These are phyloP conservation scores for Aureobasidium sp. DNA, from an alignment of 2,329 filamentous ascomycete genomes.

Conservation along the genomic window DNA sequence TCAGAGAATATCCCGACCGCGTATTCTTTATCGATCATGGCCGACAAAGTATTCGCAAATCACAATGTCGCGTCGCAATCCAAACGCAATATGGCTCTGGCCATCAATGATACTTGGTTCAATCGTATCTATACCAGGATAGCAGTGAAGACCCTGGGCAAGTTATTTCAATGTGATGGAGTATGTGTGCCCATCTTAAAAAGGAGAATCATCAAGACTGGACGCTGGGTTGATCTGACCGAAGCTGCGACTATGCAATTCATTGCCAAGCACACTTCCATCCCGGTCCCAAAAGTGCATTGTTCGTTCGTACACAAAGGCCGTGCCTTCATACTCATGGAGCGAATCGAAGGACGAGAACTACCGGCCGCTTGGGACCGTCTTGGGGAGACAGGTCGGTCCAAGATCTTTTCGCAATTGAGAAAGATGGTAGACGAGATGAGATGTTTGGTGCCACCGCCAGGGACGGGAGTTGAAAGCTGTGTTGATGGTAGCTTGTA, in stretches of 20 bases:
- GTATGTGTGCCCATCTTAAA: background rate
- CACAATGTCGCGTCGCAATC: background rate
- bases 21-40: too few species aligned
- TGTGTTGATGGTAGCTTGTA: background rate
- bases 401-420: background rate
- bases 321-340: slow-evolving; percentile 43
- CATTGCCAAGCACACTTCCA: slow-evolving; percentile 35
- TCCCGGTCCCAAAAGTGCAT: slow-evolving; percentile 42
- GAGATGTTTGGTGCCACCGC: background rate
- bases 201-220: background rate
- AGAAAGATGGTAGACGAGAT: background rate
- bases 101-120: background rate
- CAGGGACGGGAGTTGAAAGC: background rate
- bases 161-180: background rate
- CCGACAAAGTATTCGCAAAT: background rate
- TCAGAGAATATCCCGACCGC: too few species aligned
- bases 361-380: background rate
- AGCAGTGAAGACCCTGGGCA: background rate
- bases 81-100: background rate
- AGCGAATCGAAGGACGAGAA: slow-evolving; percentile 16
- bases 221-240: slow-evolving; percentile 15
- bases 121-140: background rate
- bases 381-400: background rate
- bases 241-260: slow-evolving; percentile 38
- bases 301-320: slow-evolving; percentile 37